These are phyloP conservation scores for Penicillium sp. DNA, from an alignment of 2,329 filamentous ascomycete species.

Conservation along the genomic window DNA sequence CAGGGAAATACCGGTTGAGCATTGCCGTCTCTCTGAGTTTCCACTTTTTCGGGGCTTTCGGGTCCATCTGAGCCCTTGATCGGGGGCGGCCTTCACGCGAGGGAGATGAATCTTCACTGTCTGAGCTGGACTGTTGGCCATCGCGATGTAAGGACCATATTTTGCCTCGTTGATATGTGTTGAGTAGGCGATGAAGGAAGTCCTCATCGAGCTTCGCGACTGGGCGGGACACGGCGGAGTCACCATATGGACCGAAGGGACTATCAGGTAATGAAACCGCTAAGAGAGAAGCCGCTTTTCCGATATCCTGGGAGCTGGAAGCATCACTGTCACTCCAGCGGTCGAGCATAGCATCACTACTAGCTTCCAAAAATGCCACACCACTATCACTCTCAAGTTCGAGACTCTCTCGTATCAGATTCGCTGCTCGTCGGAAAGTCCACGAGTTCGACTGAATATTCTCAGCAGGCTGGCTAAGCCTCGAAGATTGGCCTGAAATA, in stretches of 20 bases:
- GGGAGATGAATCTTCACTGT: conserved; percentile 41
- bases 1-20: conserved; percentile 47
- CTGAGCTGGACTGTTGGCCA: conserved; percentile 44
- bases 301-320: conserved; percentile 21
- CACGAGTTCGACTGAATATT: conserved; percentile 29
- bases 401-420: conserved; percentile 48
- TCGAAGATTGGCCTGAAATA: background rate
- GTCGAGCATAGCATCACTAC: conserved; percentile 26
- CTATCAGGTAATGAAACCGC: conserved; percentile 37
- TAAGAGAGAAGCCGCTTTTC: conserved; percentile 31
- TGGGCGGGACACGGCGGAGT: conserved; percentile 26
- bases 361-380: conserved; percentile 40
- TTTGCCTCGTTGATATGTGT: conserved; percentile 47
- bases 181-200: conserved; percentile 34
- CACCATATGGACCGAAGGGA: conserved; percentile 32
- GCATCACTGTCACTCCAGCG: conserved; percentile 30
- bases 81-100: conserved; percentile 6
- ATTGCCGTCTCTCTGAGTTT: conserved; percentile 34
- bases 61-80: background rate
- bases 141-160: conserved; percentile 50
- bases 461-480: background rate
- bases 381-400: conserved; percentile 47
- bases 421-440: conserved; percentile 50
- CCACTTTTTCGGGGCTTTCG: conserved; percentile 16
- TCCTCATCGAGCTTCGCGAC: conserved; percentile 33